A percentile compares a stretch with the other conserved stretches of the same genome.
Conservation (phyloP, 1,284 basidiomycete genomes). For the Polyporus tsugae region DNA sequence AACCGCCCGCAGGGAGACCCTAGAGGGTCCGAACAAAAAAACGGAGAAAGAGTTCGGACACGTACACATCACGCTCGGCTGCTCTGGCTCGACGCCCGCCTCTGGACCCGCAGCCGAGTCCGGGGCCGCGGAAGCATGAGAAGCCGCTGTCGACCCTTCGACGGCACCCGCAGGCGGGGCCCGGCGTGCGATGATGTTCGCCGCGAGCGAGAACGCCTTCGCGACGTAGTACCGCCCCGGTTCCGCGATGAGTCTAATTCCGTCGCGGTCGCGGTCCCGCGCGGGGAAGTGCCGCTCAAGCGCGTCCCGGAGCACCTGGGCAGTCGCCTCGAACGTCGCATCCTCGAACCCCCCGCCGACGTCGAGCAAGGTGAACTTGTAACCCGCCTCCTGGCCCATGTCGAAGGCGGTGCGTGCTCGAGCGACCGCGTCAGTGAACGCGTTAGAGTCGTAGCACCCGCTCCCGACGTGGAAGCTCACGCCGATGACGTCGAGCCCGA, state of each 20-base stretch:
- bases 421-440: constrained; percentile 90
- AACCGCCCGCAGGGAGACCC: not conserved
- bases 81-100: constrained; percentile 49
- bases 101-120: not conserved
- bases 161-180: constrained; percentile 53
- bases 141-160: too few relatives aligned
- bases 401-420: constrained; percentile 89
- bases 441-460: constrained; percentile 92
- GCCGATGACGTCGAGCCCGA: constrained; percentile 90
- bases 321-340: constrained; percentile 86
- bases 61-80: constrained; percentile 85
- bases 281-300: constrained; percentile 90
- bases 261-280: constrained; percentile 68
- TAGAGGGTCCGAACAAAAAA: not conserved
- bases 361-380: constrained; percentile 86
- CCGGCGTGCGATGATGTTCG: constrained; percentile 93
- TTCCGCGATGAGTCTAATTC: constrained; percentile 92
- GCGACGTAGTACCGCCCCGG: constrained; percentile 96
- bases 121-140: not conserved
- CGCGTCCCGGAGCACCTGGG: constrained; percentile 74
- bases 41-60: constrained; percentile 48
- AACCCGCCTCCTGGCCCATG: constrained; percentile 87
- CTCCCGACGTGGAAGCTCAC: constrained; percentile 99
- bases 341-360: constrained; percentile 98
- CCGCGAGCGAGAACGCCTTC: constrained; percentile 92